Evolutionary conservation across 1,284 basidiomycete species (phyloP), one percentile per base, ranked within the genome.

Genomic region (Ceratobasidium theobromae): DNA sequence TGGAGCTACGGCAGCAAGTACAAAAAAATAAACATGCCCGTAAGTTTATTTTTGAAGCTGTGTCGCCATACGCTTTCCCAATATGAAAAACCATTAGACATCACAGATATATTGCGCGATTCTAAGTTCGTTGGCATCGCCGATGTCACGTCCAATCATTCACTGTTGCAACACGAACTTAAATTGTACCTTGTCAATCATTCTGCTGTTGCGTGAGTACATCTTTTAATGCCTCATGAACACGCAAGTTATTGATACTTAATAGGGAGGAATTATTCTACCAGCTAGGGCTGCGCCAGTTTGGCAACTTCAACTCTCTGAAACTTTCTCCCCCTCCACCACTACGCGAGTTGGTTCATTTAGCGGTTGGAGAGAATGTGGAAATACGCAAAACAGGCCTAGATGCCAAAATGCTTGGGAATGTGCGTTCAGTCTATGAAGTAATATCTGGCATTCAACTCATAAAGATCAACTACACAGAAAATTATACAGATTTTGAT

Each of bases 121-220:
- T 93, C 98, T 73, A 90, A 86, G 0, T 98, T 97, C 73, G 95
- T 99, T 33, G 96, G 96, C 0, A 86, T 98, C 25, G 93, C 95
- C 3, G 95, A 98, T 74, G 75, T 88, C 6, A 76, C 82, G 18
- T 82, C 84, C 40, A 88, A 86, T 68, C 78, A 94, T 1, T 91
- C 93, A 1, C 78, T 98, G 30, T 79, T 99, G 0, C 97, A 99
- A 75, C 86, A 95, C 75, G 84, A 85, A 32, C 98, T 93, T 0
- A 89, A 91, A 71, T 79, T 99, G 0, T 96, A 95, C 74, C 82
- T 98, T 4, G 82, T 98, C 68, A 91, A 97, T 70, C 91, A 98
- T 73, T 87, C 85, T 16, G 79, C 87, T 1, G 77, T 96, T 41
- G 86, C 87, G 91, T 95, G 75, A 67, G 91, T 72, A 11, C 32